Conservation (phyloP, 345 rosid genomes). For the Salix udensis region DNA sequence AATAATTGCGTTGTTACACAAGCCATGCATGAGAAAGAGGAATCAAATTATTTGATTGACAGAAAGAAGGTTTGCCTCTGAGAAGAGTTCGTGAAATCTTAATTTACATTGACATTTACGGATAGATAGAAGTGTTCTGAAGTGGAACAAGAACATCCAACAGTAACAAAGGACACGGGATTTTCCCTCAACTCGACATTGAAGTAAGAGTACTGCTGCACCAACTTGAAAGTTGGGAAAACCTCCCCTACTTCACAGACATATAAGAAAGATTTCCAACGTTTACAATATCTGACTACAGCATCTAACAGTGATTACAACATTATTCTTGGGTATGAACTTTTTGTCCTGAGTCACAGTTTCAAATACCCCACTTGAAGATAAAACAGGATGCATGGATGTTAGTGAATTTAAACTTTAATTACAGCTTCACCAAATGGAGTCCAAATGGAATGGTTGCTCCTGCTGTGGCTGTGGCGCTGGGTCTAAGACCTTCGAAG, state of each 20-base stretch:
- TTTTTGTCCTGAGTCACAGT: background rate
- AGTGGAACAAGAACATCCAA: background rate
- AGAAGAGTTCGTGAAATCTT: background rate
- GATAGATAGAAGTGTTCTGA: background rate
- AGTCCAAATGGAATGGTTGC: slow-evolving; percentile 80
- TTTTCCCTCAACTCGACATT: background rate
- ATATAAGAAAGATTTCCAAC: background rate
- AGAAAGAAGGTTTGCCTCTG: background rate
- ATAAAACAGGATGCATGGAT: slow-evolving; percentile 2
- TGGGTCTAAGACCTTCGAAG: slow-evolving; percentile 47
- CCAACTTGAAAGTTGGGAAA: background rate
- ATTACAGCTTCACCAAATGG: slow-evolving; percentile 54
- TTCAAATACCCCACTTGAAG: background rate
- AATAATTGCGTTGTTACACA: background rate
- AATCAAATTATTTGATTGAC: background rate
- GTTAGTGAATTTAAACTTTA: slow-evolving; percentile 18
- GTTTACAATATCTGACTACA: background rate
- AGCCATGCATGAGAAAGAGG: background rate
- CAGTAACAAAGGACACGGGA: background rate
- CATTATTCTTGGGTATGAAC: background rate
- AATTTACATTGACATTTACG: background rate
- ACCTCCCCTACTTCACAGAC: background rate
- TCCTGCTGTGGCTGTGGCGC: slow-evolving; percentile 46
- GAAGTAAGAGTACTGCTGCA: background rate
- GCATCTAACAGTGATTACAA: background rate